Evolutionary conservation across 768 basidiomycete genomes (phyloP).

Genomic region (Boletus rubropictus): DNA sequence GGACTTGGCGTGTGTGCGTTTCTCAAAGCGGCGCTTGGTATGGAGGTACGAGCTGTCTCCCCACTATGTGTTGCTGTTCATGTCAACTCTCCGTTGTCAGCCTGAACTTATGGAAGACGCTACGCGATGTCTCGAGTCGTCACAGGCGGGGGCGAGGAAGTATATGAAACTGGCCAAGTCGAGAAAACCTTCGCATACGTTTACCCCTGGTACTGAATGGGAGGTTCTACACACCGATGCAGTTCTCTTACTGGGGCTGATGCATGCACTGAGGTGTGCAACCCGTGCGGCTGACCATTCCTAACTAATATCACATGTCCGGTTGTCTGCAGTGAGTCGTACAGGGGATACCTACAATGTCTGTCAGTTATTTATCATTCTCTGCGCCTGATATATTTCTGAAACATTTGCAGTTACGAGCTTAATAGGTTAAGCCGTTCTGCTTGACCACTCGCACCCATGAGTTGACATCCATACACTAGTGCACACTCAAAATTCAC

Average conservation of each 20-base stretch:
- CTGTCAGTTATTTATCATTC: conserved; percentile 40
- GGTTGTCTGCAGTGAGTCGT: conserved; percentile 51
- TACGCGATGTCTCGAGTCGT: conserved; percentile 43
- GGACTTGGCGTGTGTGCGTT: conserved; percentile 70
- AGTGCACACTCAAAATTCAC: conserved; percentile 70
- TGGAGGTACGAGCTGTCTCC: conserved; percentile 48
- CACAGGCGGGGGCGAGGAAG: conserved; percentile 58
- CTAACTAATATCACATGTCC: background rate
- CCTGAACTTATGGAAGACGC: conserved; percentile 61
- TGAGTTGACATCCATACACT: conserved; percentile 17
- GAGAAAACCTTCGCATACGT: conserved; percentile 34
- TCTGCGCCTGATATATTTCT: background rate
- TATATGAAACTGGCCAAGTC: conserved; percentile 37
- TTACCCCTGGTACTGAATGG: conserved; percentile 65
- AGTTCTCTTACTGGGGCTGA: conserved; percentile 63
- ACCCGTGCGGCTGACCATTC: background rate
- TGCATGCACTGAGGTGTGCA: conserved; percentile 60
- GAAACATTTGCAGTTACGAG: conserved; percentile 32
- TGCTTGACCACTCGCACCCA: background rate
- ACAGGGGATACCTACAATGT: conserved; percentile 75
- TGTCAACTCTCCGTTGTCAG: conserved; percentile 28
- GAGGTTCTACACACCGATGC: conserved; percentile 73
- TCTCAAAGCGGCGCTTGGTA: conserved; percentile 72
- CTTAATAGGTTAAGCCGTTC: conserved; percentile 48
- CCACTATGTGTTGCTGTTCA: background rate